Conservation (phyloP, 2,329 filamentous ascomycete species). For the Acarospora socialis region DNA sequence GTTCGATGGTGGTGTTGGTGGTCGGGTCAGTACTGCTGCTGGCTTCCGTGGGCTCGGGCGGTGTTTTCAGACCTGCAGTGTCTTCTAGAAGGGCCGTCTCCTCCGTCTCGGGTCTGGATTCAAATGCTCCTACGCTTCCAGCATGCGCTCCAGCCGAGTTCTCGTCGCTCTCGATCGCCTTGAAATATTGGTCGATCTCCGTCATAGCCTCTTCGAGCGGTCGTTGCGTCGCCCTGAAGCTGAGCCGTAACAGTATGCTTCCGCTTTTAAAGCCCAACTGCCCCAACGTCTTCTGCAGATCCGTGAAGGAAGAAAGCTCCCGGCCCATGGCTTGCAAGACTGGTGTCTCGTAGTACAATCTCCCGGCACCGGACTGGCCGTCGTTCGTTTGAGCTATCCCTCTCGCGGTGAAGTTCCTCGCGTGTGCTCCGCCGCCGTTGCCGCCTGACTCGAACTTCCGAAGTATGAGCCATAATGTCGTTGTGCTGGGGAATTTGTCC, state of each 20-base stretch:
- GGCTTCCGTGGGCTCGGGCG: conserved; percentile 1
- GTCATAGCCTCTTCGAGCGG: conserved; percentile 76
- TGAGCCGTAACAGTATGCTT: conserved; percentile 62
- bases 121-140: conserved; percentile 1
- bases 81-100: neutral
- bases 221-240: conserved; percentile 59
- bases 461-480: conserved; percentile 76
- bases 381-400: conserved; percentile 51
- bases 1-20: neutral
- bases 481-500: conserved; percentile 78
- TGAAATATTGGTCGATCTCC: conserved; percentile 66
- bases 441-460: conserved; percentile 75
- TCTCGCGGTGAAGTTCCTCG: conserved; percentile 70
- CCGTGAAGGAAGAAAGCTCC: conserved; percentile 60
- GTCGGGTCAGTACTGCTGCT: neutral
- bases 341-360: conserved; percentile 78
- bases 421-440: conserved; percentile 40
- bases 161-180: conserved; percentile 26
- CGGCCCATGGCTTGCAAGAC: conserved; percentile 71
- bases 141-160: conserved; percentile 1
- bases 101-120: conserved; percentile 1
- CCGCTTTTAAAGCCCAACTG: conserved; percentile 81
- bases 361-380: conserved; percentile 46
- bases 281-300: conserved; percentile 76
- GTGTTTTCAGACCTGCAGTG: neutral